Evolutionary conservation across 75 land plant species (phyloP).

Genomic region (Adiantum capillusveneris): DNA sequence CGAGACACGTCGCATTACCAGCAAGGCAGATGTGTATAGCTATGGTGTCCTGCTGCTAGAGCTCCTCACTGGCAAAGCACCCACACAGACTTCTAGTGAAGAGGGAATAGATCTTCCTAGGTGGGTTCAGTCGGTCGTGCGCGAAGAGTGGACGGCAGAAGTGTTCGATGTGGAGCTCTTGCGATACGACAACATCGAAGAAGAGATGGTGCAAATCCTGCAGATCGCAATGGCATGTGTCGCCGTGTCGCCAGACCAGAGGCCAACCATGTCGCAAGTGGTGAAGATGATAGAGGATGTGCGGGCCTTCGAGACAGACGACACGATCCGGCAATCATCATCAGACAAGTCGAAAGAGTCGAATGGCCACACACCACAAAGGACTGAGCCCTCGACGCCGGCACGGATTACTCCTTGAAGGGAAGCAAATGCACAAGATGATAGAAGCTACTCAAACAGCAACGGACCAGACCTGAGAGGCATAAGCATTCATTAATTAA

Average conservation of each 20-base stretch:
- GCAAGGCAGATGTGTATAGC: slow-evolving; percentile 54
- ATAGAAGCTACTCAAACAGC: no score
- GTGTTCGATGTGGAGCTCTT: slow-evolving; percentile 75
- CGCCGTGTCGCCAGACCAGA: slow-evolving; percentile 32
- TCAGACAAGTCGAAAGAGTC: slow-evolving; percentile 19
- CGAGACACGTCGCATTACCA: slow-evolving; percentile 17
- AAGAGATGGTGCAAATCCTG: slow-evolving; percentile 65
- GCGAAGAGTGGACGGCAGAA: slow-evolving; percentile 87
- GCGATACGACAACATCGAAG: slow-evolving; percentile 65
- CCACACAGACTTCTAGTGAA: slow-evolving; percentile 23
- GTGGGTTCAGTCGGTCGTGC: slow-evolving; percentile 63
- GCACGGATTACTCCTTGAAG: no score
- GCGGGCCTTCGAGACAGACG: slow-evolving; percentile 14
- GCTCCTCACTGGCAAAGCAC: slow-evolving; percentile 56
- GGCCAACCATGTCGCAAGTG: slow-evolving; percentile 53
- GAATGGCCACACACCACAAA: no score
- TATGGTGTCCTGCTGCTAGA: slow-evolving; percentile 53
- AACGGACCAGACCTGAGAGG: no score
- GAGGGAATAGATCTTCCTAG: slow-evolving; percentile 34
- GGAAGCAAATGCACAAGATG: no score
- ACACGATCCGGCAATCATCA: slow-evolving; percentile 15
- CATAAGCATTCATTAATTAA: no score
- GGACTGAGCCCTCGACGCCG: slow-evolving; percentile 3
- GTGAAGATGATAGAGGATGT: slow-evolving; percentile 40
- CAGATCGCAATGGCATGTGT: slow-evolving; percentile 51